Evolutionary conservation across 2,329 filamentous ascomycete species (phyloP).

Genomic region (Microdochium nivale): DNA sequence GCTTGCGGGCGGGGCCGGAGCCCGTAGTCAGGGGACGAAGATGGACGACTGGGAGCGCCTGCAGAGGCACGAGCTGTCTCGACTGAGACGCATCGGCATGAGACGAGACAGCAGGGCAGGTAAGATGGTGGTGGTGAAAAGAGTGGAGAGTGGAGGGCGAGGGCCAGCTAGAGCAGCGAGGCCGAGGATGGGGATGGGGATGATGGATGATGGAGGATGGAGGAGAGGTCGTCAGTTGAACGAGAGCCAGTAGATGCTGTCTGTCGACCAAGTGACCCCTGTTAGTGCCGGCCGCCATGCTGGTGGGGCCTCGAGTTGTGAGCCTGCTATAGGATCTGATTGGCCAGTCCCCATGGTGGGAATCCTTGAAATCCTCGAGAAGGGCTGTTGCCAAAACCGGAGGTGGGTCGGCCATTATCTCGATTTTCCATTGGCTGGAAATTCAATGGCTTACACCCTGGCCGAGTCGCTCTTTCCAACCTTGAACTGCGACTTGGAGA

Average conservation of each 20-base stretch:
- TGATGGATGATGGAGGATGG: neutral
- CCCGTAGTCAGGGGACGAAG: neutral
- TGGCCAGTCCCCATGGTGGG: neutral
- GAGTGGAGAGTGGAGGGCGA: neutral
- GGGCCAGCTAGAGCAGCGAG: too few relatives aligned
- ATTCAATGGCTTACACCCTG: neutral
- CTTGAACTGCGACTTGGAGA: neutral
- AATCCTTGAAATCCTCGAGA: too few relatives aligned
- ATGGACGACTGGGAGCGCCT: neutral
- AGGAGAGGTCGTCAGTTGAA: neutral
- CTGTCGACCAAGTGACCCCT: neutral
- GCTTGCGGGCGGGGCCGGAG: neutral
- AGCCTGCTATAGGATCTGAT: neutral
- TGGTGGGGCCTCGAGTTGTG: neutral
- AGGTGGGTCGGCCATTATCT: neutral
- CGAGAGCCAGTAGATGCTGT: neutral
- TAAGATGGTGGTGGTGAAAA: neutral
- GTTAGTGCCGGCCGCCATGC: neutral
- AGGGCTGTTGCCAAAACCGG: neutral
- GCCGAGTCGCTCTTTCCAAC: neutral
- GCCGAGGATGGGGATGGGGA: too few relatives aligned
- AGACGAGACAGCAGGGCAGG: neutral
- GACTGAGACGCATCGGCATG: neutral
- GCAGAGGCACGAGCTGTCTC: too few relatives aligned
- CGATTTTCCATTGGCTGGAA: neutral